Evolutionary conservation across 805 yeast genomes (phyloP).

Genomic region (Kregervanrija pseudodelftensis): DNA sequence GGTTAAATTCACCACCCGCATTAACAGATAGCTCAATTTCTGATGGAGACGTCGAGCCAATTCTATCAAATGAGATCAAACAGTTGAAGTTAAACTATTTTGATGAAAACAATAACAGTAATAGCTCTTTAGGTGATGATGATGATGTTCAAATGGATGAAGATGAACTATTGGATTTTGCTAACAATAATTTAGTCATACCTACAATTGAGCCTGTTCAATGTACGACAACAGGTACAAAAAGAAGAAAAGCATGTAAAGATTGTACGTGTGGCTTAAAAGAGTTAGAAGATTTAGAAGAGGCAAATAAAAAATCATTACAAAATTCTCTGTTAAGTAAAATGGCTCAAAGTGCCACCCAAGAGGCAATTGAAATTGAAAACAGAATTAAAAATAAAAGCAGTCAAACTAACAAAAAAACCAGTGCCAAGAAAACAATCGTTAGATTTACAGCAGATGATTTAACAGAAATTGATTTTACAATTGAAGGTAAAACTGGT

Average conservation of each 20-base stretch:
- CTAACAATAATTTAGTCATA: slow-evolving; percentile 34
- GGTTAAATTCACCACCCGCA: slow-evolving; percentile 24
- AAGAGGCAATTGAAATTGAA: slow-evolving; percentile 49
- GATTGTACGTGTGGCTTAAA: slow-evolving; percentile 97
- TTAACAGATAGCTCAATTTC: slow-evolving; percentile 40
- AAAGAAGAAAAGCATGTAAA: slow-evolving; percentile 90
- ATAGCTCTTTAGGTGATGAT: slow-evolving; percentile 9
- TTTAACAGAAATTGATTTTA: slow-evolving; percentile 85
- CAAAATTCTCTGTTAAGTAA: slow-evolving; percentile 39
- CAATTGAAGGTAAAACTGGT: slow-evolving; percentile 94
- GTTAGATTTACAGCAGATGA: slow-evolving; percentile 60
- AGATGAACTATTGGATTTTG: slow-evolving; percentile 23
- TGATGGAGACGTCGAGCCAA: slow-evolving; percentile 32
- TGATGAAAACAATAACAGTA: slow-evolving; percentile 29
- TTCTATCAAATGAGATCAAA: slow-evolving; percentile 32
- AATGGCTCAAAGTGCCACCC: slow-evolving; percentile 44
- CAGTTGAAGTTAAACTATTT: slow-evolving; percentile 47
- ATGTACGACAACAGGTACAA: slow-evolving; percentile 42
- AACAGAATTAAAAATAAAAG: slow-evolving; percentile 31
- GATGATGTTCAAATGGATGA: slow-evolving; percentile 16
- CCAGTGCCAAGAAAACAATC: slow-evolving; percentile 10
- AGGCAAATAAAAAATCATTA: slow-evolving; percentile 31
- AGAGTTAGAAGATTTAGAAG: slow-evolving; percentile 74
- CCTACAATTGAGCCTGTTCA: slow-evolving; percentile 49
- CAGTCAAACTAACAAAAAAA: slow-evolving; percentile 13